These are phyloP conservation scores for Fusarium humuli DNA, from an alignment of 2,329 filamentous ascomycete species.

Conservation along the genomic window DNA sequence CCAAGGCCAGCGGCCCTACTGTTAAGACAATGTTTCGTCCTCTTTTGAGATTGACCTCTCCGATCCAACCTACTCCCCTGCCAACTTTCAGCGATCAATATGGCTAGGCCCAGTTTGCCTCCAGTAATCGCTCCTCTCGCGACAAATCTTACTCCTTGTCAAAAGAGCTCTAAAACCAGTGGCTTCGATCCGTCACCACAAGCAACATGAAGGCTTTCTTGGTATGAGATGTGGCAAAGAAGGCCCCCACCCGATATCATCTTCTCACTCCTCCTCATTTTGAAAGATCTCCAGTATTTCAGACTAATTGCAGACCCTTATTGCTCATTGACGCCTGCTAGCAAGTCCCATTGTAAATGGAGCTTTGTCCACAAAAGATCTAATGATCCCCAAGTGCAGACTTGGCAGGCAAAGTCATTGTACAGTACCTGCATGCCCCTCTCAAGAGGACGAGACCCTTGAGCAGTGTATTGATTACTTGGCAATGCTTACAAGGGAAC, in stretches of 20 bases:
- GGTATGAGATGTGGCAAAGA: conserved; percentile 13
- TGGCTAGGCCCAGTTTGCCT: conserved; percentile 12
- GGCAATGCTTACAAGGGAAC: not conserved
- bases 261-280: not conserved
- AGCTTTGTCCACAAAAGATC: conserved; percentile 4
- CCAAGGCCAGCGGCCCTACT: conserved; percentile 8
- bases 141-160: conserved; percentile 14
- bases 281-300: not conserved
- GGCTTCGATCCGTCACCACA: conserved; percentile 18
- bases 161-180: conserved; percentile 15
- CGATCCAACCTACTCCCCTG: conserved; percentile 16
- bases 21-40: conserved; percentile 8
- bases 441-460: conserved; percentile 1
- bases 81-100: conserved; percentile 28
- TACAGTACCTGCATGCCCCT: conserved; percentile 29
- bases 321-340: conserved; percentile 3
- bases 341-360: conserved; percentile 15
- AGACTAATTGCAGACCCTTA: not conserved
- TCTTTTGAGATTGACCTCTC: conserved; percentile 8
- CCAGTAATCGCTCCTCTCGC: not conserved
- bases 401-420: not conserved
- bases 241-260: not conserved
- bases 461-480: not conserved
- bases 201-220: conserved; percentile 19
- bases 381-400: conserved; percentile 2